phyloP scores from a whole-genome alignment of 257 asterid genomes.

The Nyctanthes arbortristis region DNA sequence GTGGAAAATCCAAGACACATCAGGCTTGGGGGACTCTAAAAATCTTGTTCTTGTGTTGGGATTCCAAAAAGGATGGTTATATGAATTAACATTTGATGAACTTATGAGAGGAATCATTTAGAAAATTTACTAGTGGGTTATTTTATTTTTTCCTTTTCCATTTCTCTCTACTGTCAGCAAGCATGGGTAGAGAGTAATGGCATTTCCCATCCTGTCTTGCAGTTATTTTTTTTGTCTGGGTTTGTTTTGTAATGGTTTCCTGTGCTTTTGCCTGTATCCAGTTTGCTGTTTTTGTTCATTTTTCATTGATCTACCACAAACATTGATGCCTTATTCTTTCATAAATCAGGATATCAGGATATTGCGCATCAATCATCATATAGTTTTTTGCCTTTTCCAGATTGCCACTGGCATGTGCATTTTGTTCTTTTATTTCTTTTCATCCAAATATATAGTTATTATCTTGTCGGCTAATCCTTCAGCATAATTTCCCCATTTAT shows the following conservation, averaged over 20 bases:
- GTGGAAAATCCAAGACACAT: background rate
- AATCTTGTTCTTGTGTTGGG: background rate
- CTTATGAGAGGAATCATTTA: conserved; percentile 20
- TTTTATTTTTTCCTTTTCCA: no score
- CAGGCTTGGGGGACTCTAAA: no score
- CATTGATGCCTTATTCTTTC: background rate
- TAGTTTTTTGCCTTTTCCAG: background rate
- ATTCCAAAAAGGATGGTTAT: background rate
- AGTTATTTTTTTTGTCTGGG: conserved; percentile 7
- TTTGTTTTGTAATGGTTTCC: background rate
- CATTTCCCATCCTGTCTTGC: conserved; percentile 11
- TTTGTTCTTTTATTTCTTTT: no score
- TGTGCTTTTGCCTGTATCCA: background rate
- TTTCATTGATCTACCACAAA: background rate
- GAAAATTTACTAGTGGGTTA: conserved; percentile 5
- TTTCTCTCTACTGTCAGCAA: conserved; percentile 12
- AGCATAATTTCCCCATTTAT: no score
- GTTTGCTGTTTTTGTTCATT: background rate
- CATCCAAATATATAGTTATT: no score
- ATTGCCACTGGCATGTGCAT: background rate
- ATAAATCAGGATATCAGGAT: background rate
- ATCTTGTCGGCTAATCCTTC: no score
- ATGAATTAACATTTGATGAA: background rate
- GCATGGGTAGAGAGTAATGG: background rate
- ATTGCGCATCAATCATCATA: background rate